Conservation (phyloP, 2,329 filamentous ascomycete species). For the Apiospora malaysiana region DNA sequence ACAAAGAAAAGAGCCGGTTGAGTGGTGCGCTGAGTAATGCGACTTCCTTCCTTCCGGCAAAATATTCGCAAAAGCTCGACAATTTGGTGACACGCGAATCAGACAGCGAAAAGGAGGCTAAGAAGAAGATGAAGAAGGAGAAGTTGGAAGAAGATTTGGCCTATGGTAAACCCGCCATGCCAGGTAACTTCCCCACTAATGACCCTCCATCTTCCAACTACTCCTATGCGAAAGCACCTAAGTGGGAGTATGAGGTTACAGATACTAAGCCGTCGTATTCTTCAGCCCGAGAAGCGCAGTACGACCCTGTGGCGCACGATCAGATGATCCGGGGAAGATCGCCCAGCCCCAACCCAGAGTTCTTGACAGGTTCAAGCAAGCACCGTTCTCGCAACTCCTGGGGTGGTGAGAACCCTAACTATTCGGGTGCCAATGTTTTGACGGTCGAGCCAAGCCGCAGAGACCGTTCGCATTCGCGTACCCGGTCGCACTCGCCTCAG, state of each 20-base stretch:
- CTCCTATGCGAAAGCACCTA: conserved; percentile 41
- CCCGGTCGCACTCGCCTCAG: conserved; percentile 54
- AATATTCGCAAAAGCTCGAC: conserved; percentile 36
- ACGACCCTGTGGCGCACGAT: conserved; percentile 29
- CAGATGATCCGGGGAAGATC: conserved; percentile 28
- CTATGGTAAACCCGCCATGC: conserved; percentile 47
- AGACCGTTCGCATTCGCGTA: conserved; percentile 37
- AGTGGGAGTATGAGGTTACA: conserved; percentile 47
- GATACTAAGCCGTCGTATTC: conserved; percentile 42
- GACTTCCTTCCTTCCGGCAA: conserved; percentile 39
- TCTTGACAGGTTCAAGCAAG: conserved; percentile 30
- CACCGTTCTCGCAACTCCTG: conserved; percentile 40
- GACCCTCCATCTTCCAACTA: conserved; percentile 32
- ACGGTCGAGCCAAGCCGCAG: conserved; percentile 46
- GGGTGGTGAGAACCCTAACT: conserved; percentile 43
- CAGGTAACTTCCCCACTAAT: conserved; percentile 19
- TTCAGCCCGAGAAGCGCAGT: conserved; percentile 35
- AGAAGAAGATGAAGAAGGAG: conserved; percentile 42
- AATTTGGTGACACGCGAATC: conserved; percentile 34
- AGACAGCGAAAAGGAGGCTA: conserved; percentile 41
- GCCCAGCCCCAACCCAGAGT: conserved; percentile 30
- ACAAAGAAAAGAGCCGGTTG: conserved; percentile 30
- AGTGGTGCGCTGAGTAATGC: conserved; percentile 34
- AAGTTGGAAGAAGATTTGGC: conserved; percentile 55
- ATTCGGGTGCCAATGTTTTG: conserved; percentile 47